These are phyloP conservation scores for Hypoxylon sp. DNA, from an alignment of 2,329 filamentous ascomycete genomes.

Conservation along the genomic window DNA sequence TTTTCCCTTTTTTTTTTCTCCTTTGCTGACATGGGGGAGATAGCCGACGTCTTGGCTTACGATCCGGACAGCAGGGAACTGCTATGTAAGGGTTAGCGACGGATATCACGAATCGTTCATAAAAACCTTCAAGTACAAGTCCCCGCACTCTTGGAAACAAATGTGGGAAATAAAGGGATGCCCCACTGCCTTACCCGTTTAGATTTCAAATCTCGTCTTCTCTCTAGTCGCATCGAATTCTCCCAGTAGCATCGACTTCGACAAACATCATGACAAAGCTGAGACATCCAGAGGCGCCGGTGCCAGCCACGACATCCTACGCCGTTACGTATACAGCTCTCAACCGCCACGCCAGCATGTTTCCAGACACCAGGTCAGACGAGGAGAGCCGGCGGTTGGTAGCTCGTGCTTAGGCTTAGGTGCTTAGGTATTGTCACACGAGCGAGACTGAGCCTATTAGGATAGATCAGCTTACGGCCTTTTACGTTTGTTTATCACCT, in stretches of 20 bases:
- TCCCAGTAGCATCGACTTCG: slow-evolving; percentile 14
- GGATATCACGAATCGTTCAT: slow-evolving; percentile 16
- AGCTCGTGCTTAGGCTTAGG: too few relatives aligned
- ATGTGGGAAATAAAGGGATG: too few relatives aligned
- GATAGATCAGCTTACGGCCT: neutral
- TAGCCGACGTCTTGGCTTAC: slow-evolving; percentile 35
- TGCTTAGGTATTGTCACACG: too few relatives aligned
- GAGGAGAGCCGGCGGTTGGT: neutral
- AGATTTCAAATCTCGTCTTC: slow-evolving; percentile 1
- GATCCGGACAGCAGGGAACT: slow-evolving; percentile 38
- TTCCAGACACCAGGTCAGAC: slow-evolving; percentile 15
- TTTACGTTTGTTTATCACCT: neutral
- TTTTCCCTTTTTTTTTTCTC: slow-evolving; percentile 23
- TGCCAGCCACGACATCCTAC: slow-evolving; percentile 14
- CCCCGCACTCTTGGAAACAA: slow-evolving; percentile 29
- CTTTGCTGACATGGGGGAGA: slow-evolving; percentile 27
- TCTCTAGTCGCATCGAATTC: too few relatives aligned
- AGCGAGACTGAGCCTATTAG: neutral
- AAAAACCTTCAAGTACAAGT: slow-evolving; percentile 18
- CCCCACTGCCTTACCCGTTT: slow-evolving; percentile 26
- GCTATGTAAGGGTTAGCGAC: slow-evolving; percentile 29
- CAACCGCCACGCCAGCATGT: slow-evolving; percentile 2
- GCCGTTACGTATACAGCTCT: too few relatives aligned
- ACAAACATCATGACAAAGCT: slow-evolving; percentile 5
- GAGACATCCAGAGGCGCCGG: slow-evolving; percentile 8